Evolutionary conservation across 352 stramenopile genomes (phyloP).

Genomic region (Globisporangium cederbergense): DNA sequence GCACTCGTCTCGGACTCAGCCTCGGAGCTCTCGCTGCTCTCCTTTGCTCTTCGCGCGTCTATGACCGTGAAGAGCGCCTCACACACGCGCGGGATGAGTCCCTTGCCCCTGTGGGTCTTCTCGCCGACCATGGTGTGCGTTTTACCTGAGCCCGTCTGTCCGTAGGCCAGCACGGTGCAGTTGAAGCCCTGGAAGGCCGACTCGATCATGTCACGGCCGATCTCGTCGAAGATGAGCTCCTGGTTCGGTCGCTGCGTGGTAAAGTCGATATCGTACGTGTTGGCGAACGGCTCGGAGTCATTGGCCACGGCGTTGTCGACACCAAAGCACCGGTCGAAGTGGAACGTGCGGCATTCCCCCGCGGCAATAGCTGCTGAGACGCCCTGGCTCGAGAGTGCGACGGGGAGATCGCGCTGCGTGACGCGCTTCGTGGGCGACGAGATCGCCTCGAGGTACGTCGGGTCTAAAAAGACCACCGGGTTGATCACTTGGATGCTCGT

Average conservation of each 20-base stretch:
- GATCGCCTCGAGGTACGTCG: constrained; percentile 42
- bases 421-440: constrained; percentile 24
- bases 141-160: constrained; percentile 78
- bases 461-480: constrained; percentile 53
- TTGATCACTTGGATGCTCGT: constrained; percentile 61
- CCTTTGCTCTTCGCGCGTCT: constrained; percentile 32
- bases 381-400: constrained; percentile 27
- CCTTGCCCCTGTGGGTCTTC: constrained; percentile 52
- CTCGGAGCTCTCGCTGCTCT: constrained; percentile 23
- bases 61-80: constrained; percentile 75
- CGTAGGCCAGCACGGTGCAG: constrained; percentile 80
- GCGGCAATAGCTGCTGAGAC: constrained; percentile 32
- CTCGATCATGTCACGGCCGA: constrained; percentile 65
- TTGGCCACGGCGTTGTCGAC: constrained; percentile 27
- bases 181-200: constrained; percentile 82
- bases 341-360: constrained; percentile 62
- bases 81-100: constrained; percentile 75
- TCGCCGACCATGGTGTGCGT: constrained; percentile 86
- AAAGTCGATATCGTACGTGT: constrained; percentile 38
- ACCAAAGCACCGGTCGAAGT: constrained; percentile 80
- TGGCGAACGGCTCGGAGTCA: constrained; percentile 34
- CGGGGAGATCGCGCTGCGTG: constrained; percentile 18
- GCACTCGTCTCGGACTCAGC: constrained; percentile 11
- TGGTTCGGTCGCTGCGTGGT: constrained; percentile 55
- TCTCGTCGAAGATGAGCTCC: constrained; percentile 73